Conservation (phyloP, 306 rosid species). For the Vigna nakashimae region DNA sequence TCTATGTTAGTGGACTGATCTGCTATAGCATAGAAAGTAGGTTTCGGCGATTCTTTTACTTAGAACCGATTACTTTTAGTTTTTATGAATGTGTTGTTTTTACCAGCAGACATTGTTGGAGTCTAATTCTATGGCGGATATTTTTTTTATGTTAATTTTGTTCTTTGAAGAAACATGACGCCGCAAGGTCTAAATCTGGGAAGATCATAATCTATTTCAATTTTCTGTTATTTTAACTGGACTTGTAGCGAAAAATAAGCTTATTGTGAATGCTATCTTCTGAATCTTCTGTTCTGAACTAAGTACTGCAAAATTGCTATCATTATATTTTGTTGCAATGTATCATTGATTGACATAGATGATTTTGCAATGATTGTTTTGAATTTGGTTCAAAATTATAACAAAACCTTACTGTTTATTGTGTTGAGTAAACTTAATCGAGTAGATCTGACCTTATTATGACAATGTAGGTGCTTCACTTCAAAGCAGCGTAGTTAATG, state of each 20-base stretch:
- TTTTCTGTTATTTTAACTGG: slow-evolving; percentile 2
- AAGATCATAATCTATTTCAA: background rate
- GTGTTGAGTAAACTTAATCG: background rate
- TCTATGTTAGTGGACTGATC: slow-evolving; percentile 46
- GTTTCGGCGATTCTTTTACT: slow-evolving; percentile 21
- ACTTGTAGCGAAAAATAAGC: background rate
- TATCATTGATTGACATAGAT: slow-evolving; percentile 24
- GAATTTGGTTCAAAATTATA: slow-evolving; percentile 9
- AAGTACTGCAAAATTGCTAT: slow-evolving; percentile 5
- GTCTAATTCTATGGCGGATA: slow-evolving; percentile 10
- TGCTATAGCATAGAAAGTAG: slow-evolving; percentile 45
- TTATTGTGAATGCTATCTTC: background rate
- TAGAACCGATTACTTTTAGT: slow-evolving; percentile 25
- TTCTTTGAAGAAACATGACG: slow-evolving; percentile 14
- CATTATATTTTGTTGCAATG: slow-evolving; percentile 8
- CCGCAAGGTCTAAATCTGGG: background rate
- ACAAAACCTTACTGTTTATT: background rate
- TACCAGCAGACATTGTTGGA: slow-evolving; percentile 5
- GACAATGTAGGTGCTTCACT: slow-evolving; percentile 26
- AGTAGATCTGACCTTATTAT: background rate
- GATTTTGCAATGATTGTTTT: background rate
- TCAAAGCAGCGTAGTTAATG: slow-evolving; percentile 16
- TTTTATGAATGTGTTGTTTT: slow-evolving; percentile 31
- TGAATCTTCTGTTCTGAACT: background rate
- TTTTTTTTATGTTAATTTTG: background rate